A percentile compares a stretch with the other conserved stretches of the same genome.
These are phyloP conservation scores for Borovskyia barvae DNA, from an alignment of 208 protist genomes.

Conservation along the genomic window DNA sequence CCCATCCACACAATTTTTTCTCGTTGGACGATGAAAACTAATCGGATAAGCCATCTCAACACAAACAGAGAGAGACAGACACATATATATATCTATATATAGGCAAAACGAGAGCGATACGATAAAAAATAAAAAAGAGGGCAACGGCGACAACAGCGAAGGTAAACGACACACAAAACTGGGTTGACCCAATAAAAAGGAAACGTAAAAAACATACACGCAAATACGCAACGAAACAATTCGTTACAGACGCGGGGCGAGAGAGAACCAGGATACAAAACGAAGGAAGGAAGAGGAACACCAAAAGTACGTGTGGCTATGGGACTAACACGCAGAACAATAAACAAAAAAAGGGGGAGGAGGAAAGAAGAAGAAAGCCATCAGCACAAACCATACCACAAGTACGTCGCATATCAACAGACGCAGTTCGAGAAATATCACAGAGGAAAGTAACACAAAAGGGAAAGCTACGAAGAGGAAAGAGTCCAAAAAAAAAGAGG, in stretches of 20 bases:
- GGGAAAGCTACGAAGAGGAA: neutral
- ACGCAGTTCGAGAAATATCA: too few species aligned
- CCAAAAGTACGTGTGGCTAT: too few species aligned
- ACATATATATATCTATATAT: neutral
- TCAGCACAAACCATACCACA: too few species aligned
- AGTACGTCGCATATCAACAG: too few species aligned
- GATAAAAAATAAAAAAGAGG: neutral
- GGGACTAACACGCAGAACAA: too few species aligned
- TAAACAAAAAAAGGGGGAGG: neutral
- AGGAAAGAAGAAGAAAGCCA: neutral
- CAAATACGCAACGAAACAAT: too few species aligned
- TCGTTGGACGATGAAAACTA: neutral
- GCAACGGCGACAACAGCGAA: neutral
- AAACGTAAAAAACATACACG: too few species aligned
- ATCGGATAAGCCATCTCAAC: neutral
- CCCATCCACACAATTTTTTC: too few species aligned
- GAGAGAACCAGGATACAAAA: too few species aligned
- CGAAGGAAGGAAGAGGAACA: too few species aligned
- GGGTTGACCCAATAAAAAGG: neutral
- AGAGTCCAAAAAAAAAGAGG: slow-evolving; percentile 1
- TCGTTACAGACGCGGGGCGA: too few species aligned
- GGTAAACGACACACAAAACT: neutral
- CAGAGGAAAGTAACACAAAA: neutral
- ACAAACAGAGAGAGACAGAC: neutral
- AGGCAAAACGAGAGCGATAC: neutral